phyloP scores from a whole-genome alignment of 2,329 filamentous ascomycete species.

The Myriangium duriaei region DNA sequence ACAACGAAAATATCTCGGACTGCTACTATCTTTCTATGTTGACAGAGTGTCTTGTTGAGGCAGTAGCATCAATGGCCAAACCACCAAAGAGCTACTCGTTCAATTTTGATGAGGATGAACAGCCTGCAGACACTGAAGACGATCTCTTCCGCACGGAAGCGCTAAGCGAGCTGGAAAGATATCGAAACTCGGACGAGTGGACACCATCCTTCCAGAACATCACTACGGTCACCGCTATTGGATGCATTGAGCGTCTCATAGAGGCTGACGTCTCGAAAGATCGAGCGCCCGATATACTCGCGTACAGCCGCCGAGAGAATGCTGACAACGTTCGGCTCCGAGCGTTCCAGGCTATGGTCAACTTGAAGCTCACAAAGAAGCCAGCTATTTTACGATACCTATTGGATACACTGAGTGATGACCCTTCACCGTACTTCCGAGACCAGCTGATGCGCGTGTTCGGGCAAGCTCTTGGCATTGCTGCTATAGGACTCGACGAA shows the following conservation, averaged over 20 bases:
- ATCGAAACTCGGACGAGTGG: constrained; percentile 54
- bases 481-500: constrained; percentile 43
- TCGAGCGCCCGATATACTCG: constrained; percentile 45
- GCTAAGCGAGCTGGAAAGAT: constrained; percentile 49
- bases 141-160: constrained; percentile 43
- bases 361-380: constrained; percentile 41
- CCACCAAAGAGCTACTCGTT: constrained; percentile 18
- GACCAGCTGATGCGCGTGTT: constrained; percentile 40
- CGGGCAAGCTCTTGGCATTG: constrained; percentile 42
- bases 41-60: constrained; percentile 50
- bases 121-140: constrained; percentile 27
- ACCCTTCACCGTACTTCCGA: constrained; percentile 46
- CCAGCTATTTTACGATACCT: constrained; percentile 43
- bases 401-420: constrained; percentile 43
- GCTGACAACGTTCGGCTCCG: constrained; percentile 47
- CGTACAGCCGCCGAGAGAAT: constrained; percentile 48
- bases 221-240: constrained; percentile 48
- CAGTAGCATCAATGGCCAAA: constrained; percentile 27
- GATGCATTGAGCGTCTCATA: constrained; percentile 45
- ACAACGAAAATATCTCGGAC: constrained; percentile 55
- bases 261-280: constrained; percentile 40
- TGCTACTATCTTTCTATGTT: constrained; percentile 76
- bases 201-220: constrained; percentile 53
- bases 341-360: constrained; percentile 46
- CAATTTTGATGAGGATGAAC: constrained; percentile 29